Evolutionary conservation across 2,329 filamentous ascomycete species (phyloP).

Genomic region (Cercospora citrullina): DNA sequence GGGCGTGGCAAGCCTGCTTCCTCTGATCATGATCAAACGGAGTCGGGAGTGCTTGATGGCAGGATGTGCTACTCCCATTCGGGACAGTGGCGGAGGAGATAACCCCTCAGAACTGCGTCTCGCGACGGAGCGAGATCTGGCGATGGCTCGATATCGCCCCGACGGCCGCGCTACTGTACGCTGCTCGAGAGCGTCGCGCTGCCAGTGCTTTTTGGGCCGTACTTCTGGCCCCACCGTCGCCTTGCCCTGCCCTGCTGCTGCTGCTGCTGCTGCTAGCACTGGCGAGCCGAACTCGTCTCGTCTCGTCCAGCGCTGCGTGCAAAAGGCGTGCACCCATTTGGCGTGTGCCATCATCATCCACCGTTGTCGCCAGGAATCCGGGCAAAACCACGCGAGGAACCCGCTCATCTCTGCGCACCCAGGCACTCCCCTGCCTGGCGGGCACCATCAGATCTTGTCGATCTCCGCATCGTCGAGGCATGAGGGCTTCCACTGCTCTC

Average conservation of each 20-base stretch:
- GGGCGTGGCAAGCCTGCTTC: neutral
- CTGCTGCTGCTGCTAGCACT: neutral
- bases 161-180: neutral
- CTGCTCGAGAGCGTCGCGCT: neutral
- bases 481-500: neutral
- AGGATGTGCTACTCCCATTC: neutral
- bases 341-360: neutral
- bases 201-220: neutral
- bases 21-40: neutral
- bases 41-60: neutral
- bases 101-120: neutral
- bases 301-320: neutral
- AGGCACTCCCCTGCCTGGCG: neutral
- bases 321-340: neutral
- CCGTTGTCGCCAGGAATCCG: neutral
- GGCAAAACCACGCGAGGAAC: neutral
- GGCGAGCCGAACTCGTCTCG: neutral
- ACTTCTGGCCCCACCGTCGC: neutral
- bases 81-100: neutral
- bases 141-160: neutral
- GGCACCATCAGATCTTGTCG: neutral
- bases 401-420: neutral
- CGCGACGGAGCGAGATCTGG: neutral
- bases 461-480: conserved; percentile 7
- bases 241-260: neutral